These are phyloP conservation scores for Artemisia argyi DNA, from an alignment of 129 eudicot species.

Conservation along the genomic window DNA sequence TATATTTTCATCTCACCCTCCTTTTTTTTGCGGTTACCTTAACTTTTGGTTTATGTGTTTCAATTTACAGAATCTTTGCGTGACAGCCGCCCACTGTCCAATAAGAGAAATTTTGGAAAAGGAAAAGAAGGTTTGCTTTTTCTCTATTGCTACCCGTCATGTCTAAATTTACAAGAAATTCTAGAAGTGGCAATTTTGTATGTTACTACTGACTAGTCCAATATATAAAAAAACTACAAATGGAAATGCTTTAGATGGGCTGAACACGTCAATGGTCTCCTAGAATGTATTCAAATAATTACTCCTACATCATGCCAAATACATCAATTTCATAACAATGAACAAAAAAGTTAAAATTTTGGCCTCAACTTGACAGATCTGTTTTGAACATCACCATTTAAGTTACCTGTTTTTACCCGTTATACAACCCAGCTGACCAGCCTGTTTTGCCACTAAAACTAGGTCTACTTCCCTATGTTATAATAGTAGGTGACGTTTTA, in stretches of 20 bases:
- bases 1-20: background rate
- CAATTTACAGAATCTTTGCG: conserved; percentile 75
- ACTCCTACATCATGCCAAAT: background rate
- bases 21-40: background rate
- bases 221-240: too few relatives aligned
- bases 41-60: conserved; percentile 3
- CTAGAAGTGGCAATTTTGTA: too few relatives aligned
- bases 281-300: background rate
- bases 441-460: background rate
- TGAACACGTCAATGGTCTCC: background rate
- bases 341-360: background rate
- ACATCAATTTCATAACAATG: background rate
- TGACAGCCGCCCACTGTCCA: conserved; percentile 95
- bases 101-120: conserved; percentile 86
- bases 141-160: background rate
- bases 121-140: conserved; percentile 69
- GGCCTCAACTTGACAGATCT: too few relatives aligned
- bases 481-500: background rate
- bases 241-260: background rate
- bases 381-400: background rate
- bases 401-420: conserved; percentile 1
- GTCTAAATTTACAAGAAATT: background rate
- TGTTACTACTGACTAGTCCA: too few relatives aligned
- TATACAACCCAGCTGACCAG: background rate
- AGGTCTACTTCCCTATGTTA: too few relatives aligned